phyloP scores from a whole-genome alignment of 768 basidiomycete genomes.

The Tephrocybe sp. region DNA sequence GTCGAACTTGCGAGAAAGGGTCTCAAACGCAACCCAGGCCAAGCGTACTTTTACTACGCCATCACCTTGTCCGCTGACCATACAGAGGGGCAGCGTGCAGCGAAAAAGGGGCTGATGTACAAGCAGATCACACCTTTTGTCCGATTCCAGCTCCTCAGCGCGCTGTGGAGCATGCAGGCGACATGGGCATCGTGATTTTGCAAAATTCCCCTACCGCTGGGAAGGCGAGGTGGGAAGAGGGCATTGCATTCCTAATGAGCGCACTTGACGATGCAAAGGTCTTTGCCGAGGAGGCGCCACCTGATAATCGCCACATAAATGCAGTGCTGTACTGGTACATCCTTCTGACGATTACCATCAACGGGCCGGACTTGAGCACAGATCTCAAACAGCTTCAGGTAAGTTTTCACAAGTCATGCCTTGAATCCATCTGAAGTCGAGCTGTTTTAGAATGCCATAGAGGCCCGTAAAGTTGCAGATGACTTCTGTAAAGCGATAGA shows the following conservation, averaged over 20 bases:
- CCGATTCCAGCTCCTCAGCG: slow-evolving; percentile 57
- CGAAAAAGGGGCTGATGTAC: slow-evolving; percentile 68
- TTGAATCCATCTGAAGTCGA: background rate
- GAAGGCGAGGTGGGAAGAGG: slow-evolving; percentile 53
- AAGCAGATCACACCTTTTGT: slow-evolving; percentile 54
- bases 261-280: slow-evolving; percentile 60
- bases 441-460: slow-evolving; percentile 29
- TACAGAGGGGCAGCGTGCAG: slow-evolving; percentile 53
- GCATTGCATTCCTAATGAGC: slow-evolving; percentile 58
- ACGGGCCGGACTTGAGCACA: slow-evolving; percentile 46
- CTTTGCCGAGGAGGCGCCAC: slow-evolving; percentile 56
- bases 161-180: slow-evolving; percentile 60
- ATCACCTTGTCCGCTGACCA: slow-evolving; percentile 50
- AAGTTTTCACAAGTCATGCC: slow-evolving; percentile 9
- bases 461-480: slow-evolving; percentile 50
- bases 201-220: slow-evolving; percentile 42
- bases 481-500: slow-evolving; percentile 51
- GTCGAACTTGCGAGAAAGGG: slow-evolving; percentile 44
- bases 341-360: slow-evolving; percentile 49
- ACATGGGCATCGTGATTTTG: slow-evolving; percentile 51
- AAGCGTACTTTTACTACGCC: slow-evolving; percentile 66
- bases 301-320: slow-evolving; percentile 62
- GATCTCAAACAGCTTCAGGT: slow-evolving; percentile 56
- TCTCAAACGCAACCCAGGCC: slow-evolving; percentile 53
- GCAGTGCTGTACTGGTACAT: slow-evolving; percentile 61